Evolutionary conservation across 75 land plant genomes (phyloP), one percentile per base, ranked within the genome.

Genomic region (Pinus taeda): DNA sequence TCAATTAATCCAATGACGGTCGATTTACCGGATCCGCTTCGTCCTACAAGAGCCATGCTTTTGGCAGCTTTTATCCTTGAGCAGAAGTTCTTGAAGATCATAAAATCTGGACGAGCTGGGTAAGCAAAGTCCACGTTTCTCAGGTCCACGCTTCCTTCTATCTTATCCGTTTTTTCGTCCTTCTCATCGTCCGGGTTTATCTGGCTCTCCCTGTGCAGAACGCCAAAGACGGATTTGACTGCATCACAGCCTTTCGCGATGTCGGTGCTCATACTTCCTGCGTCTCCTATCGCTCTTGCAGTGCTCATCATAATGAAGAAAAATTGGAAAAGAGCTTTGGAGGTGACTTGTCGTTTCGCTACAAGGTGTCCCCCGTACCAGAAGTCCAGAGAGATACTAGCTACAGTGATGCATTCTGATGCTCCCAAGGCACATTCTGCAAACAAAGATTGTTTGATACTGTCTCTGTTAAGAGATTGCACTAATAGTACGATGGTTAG

Each of bases 231-330:
- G 0, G 93, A 85, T 13, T 78, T 85, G 57, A 88, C 85, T 0
- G 93, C 83, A 15, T 87, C 84, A 12, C 89, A 73, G 1, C 93
- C 93, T 75, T 87, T 90, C 65, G 93, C 85, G 4, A 93, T 75
- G 71, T 93, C 98, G 0, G 88, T 74, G n/a, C 92, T 95, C 86
- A 92, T 87, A 81, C 87, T 90, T 5, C 91, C 95, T 5, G 95
- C 93, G 15, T 95, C 98, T 24, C 93, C 93, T 22, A 95, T 90
- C 81, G 89, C 88, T 3, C 87, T 76, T 6, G 91, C 98, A 2
- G 93, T 93, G 84, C 92, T 85, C 39, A 95, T 88, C 15, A 95
- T 83, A 30, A 95, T 81, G 81, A 89, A 83, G 84, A 95, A 93
- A 4, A 88, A 86, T 75, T 88, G 77, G 71, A 95, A 87, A 39